phyloP scores from a whole-genome alignment of 495 filamentous ascomycete genomes.

The Tuber melanosporum region DNA sequence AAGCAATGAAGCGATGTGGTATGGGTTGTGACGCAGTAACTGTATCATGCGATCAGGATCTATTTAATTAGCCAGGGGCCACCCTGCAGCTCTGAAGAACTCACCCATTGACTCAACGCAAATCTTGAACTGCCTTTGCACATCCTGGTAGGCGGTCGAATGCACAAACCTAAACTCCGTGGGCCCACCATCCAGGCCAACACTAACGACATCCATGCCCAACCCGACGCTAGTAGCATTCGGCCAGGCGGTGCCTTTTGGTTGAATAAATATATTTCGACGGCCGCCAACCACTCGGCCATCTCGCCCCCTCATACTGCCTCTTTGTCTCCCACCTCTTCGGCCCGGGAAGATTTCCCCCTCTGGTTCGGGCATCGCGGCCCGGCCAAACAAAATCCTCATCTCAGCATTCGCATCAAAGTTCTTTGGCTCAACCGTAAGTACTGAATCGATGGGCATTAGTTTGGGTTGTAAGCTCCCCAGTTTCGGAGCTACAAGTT shows the following conservation, averaged over 20 bases:
- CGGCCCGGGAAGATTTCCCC: conserved; percentile 47
- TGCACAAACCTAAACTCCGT: conserved; percentile 70
- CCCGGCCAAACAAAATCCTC: conserved; percentile 81
- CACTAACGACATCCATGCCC: conserved; percentile 64
- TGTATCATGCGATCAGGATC: conserved; percentile 51
- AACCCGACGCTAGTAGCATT: conserved; percentile 70
- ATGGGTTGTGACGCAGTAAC: conserved; percentile 66
- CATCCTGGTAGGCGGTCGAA: conserved; percentile 63
- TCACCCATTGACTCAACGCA: conserved; percentile 57
- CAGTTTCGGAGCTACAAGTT: conserved; percentile 49
- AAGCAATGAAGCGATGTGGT: conserved; percentile 86
- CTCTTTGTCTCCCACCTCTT: conserved; percentile 50
- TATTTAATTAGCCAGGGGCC: conserved; percentile 11
- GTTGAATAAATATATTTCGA: conserved; percentile 77
- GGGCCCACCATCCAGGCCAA: conserved; percentile 45
- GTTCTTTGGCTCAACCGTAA: conserved; percentile 68
- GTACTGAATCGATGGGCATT: conserved; percentile 50
- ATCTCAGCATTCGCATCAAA: conserved; percentile 90
- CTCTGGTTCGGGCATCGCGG: conserved; percentile 60
- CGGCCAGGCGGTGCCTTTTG: conserved; percentile 81
- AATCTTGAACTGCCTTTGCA: conserved; percentile 68
- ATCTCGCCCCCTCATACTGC: conserved; percentile 46
- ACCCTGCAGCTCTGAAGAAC: conserved; percentile 7
- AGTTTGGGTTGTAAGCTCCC: conserved; percentile 39
- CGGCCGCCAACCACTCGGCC: conserved; percentile 63